These are phyloP conservation scores for Rhizophora mangle DNA, from an alignment of 345 rosid species.

Conservation along the genomic window DNA sequence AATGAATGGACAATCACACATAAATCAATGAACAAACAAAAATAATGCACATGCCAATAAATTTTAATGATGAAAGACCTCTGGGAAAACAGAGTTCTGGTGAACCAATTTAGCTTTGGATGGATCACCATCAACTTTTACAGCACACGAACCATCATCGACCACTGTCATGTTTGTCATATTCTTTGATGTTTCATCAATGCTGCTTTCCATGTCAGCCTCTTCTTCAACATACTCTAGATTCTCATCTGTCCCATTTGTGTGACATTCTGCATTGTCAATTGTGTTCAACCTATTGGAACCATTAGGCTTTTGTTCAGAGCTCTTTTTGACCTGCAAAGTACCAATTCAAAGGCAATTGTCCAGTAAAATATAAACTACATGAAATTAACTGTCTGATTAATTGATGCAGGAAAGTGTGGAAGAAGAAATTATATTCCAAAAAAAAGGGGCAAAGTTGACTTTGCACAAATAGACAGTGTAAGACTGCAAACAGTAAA, in stretches of 20 bases:
- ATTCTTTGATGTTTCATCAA: slow-evolving; percentile 50
- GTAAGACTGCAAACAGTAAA: not conserved
- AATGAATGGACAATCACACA: slow-evolving; percentile 15
- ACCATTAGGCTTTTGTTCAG: slow-evolving; percentile 37
- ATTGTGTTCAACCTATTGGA: slow-evolving; percentile 36
- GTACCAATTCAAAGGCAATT: slow-evolving; percentile 12
- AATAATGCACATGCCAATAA: slow-evolving; percentile 2
- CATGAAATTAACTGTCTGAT: not conserved
- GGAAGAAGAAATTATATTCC: not conserved
- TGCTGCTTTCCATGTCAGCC: slow-evolving; percentile 40
- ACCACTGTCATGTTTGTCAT: slow-evolving; percentile 36
- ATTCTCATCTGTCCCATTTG: slow-evolving; percentile 33
- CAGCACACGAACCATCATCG: slow-evolving; percentile 31
- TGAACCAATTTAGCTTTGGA: slow-evolving; percentile 38
- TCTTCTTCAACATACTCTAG: slow-evolving; percentile 33
- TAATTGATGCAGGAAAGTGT: not conserved
- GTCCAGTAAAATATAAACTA: slow-evolving; percentile 1
- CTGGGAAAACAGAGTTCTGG: slow-evolving; percentile 54
- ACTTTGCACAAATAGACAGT: not conserved
- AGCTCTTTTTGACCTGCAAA: slow-evolving; percentile 60
- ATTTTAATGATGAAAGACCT: slow-evolving; percentile 50
- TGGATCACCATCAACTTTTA: slow-evolving; percentile 41
- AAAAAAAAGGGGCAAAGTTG: not conserved
- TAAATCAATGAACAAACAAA: not conserved
- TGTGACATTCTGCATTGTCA: slow-evolving; percentile 37